Evolutionary conservation across 2,329 filamentous ascomycete species (phyloP).

Genomic region (Phyllosticta citriasiana): DNA sequence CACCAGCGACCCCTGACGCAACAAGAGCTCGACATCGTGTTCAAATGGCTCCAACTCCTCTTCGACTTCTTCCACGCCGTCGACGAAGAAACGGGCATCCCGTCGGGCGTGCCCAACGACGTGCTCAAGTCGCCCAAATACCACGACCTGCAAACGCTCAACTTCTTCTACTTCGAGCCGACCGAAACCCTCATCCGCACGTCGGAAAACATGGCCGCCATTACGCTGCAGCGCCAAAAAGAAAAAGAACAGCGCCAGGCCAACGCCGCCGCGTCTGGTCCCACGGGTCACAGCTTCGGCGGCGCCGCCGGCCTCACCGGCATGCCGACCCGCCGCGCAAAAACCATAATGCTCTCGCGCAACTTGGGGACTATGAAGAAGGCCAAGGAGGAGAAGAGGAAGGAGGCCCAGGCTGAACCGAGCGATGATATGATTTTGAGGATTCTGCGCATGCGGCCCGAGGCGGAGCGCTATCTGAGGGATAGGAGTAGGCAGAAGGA

Average conservation of each 20-base stretch:
- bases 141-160: constrained; percentile 89
- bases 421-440: constrained; percentile 97
- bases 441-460: constrained; percentile 88
- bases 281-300: constrained; percentile 38
- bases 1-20: constrained; percentile 72
- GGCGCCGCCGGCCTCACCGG: constrained; percentile 51
- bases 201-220: constrained; percentile 91
- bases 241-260: constrained; percentile 39
- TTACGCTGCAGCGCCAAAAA: constrained; percentile 68
- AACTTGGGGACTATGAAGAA: constrained; percentile 95
- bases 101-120: constrained; percentile 79
- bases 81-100: constrained; percentile 73
- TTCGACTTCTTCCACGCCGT: constrained; percentile 92
- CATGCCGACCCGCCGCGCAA: constrained; percentile 41
- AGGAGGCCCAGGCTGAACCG: constrained; percentile 90
- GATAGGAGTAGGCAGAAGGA: constrained; percentile 92
- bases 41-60: constrained; percentile 83
- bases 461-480: constrained; percentile 77
- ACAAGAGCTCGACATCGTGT: constrained; percentile 88
- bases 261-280: constrained; percentile 55
- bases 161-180: constrained; percentile 97
- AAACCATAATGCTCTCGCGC: constrained; percentile 76
- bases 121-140: constrained; percentile 96
- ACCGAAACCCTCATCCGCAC: constrained; percentile 86
- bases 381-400: constrained; percentile 90